Base-by-base conservation (phyloP, 2,329 filamentous ascomycete species). In the Apiospora marii region DNA sequence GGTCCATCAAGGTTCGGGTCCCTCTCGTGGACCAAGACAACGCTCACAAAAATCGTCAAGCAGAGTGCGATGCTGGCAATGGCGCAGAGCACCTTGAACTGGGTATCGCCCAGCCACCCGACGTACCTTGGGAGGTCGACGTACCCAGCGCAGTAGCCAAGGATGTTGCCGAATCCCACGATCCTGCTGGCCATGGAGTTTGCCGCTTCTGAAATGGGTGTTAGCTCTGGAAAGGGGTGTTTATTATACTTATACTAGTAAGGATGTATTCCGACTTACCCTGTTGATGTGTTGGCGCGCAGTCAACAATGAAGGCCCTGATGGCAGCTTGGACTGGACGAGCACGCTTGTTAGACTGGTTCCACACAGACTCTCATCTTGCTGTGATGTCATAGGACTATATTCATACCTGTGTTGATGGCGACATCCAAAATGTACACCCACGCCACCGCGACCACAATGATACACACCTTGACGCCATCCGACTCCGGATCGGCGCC, bases 121-220 rank as follows among this genome's bases (percentile, higher is more conserved):
- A 97, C 81, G 73, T 92, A 87, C 70, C 87, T 87, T 0, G 94
- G 93, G 5, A 98, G 87, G 77, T 98, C 88, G 74, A 94, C 85
- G 78, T 96, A 97, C 49, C 96, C 96, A 71, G 94, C 94, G 30
- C 97, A 87, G 80, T 96, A 98, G 49, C 95, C 95, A 44, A 96
- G 82, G 71, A 98, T 98, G 80, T 98, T 98, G 44, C 96, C 96
- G 67, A 97, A 85, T 34, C 96, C 96, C 14, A 92, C 93, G 72
- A 96, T 89, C 70, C 96, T 91, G 79, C 94, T 95, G 27, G 96
- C 94, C 95, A 97, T 98, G 53, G 96, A 92, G 83, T 98, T 98
- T 71, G 95, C 96, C 49, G 92, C 88, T 82, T 98, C 95, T 85
- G 67, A 13, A 37, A 13, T n/a, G 12, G 30, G 30, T 5, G 53